Evolutionary conservation across 257 asterid species (phyloP), one percentile per base, ranked within the genome.

Genomic region (Solanum medicagineum): DNA sequence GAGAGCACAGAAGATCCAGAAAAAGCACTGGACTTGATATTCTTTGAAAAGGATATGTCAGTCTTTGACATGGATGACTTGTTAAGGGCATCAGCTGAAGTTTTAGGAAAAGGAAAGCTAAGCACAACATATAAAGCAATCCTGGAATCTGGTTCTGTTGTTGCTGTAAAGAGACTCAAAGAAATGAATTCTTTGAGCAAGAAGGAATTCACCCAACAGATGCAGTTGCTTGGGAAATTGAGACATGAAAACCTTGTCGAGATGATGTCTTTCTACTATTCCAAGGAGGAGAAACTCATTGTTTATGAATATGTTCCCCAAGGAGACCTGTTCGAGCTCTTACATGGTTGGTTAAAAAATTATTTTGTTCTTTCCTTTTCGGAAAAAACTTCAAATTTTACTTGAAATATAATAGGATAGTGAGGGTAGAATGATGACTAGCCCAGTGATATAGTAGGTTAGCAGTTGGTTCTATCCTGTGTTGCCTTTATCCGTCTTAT

Each of bases 91-190:
- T 92, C 95, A 1, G 97, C 97, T 8, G 90, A 93, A 85, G 91
- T 90, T 26, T 88, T 94, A 2, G 97, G 97, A 29, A 90, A 85
- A 86, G 95, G 94, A 57, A 90, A 91, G 32, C 55, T 92, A 16
- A 94, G 98, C 5, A 90, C 88, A 13, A 93, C 94, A 7, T 94
- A 94, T 92, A 94, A 91, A 85, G 93, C 94, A n/a, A 84, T 87
- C 81, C 88, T 94, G 44, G 98, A 93, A 86, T 85, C 89, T 49
- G 97, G 97, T 5, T 22, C 85, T 10, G 88, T 86, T 9, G 94
- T 93, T 83, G 95, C 93, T 6, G 98, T 94, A 81, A 94, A 94
- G 85, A 92, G 97, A 85, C 88, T 94, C 56, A 89, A 85, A 57
- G 86, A 88, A 75, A 73, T 83, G 83, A 88, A 89, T 36, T 65